Evolutionary conservation across 208 protist genomes (phyloP), one percentile per base, ranked within the genome.

Genomic region (Strigomonas galati): DNA sequence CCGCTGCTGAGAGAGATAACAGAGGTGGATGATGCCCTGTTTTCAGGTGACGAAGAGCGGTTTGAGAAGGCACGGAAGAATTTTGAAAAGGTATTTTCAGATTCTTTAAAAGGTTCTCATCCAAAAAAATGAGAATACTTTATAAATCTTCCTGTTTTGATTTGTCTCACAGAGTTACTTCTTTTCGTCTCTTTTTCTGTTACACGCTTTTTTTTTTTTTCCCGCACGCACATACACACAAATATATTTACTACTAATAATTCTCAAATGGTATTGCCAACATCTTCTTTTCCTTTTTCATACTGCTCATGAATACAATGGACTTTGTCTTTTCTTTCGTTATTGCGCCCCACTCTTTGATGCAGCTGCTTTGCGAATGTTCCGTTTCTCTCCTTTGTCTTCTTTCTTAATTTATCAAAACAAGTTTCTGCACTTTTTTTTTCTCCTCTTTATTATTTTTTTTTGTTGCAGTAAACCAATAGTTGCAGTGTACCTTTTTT

Each of bases 11-110:
- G 54, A 6, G 76, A 89, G 35, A 74, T 68, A 0, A 57, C 76
- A 70, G 14, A 68, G 3, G 81, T 95, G 68, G 89, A 93, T 55
- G 62, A 82, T 30, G 85, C 87, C 35, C 76, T 92, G 77, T 65
- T 92, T 9, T 85, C 77, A 0, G 89, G 83, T 6, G 72, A 87
- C 57, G 81, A 93, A 40, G 55, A 71, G 14, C 44, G 49, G 1
- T 92, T 93, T 65, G 76, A 84, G 26, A 68, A 75, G 24, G 85
- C 89, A 5, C 83, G 84, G 61, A 48, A 72, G 62, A 56, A 62
- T 26, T 44, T 95, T 24, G 76, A 80, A 52, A 48, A 76, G 14
- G 70, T 71, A 12, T 84, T 94, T 49, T 26, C 62, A 6, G 55
- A 30, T 31, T 58, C 55, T 9, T 21, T 27, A 30, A 60, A 71